phyloP scores from a whole-genome alignment of 345 rosid genomes.

The Euphorbia tirucalli region DNA sequence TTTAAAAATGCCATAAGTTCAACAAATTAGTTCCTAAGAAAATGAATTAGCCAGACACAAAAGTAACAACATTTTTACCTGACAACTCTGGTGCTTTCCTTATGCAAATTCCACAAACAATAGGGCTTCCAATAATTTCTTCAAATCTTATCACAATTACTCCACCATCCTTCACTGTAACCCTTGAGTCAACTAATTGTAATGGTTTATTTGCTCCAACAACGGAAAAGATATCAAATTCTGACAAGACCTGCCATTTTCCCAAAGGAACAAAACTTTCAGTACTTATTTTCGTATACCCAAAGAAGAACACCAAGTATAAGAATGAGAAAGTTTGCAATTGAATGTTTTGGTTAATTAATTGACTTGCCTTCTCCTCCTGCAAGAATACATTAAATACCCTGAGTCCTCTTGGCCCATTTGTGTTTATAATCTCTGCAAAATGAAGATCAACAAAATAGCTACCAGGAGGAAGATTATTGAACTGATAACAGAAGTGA shows the following conservation, averaged over 20 bases:
- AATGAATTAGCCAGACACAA: slow-evolving; percentile 6
- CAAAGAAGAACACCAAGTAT: not conserved
- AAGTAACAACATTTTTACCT: slow-evolving; percentile 36
- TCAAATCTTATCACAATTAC: slow-evolving; percentile 56
- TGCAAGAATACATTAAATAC: slow-evolving; percentile 82
- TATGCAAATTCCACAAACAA: slow-evolving; percentile 75
- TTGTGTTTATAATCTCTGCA: slow-evolving; percentile 75
- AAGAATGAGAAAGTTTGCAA: not conserved
- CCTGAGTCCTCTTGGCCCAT: slow-evolving; percentile 89
- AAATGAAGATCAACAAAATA: slow-evolving; percentile 86
- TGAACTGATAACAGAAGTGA: slow-evolving; percentile 56
- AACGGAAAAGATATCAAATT: slow-evolving; percentile 76
- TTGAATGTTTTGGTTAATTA: not conserved
- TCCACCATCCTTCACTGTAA: slow-evolving; percentile 65
- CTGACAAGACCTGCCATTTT: slow-evolving; percentile 67
- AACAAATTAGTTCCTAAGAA: not conserved
- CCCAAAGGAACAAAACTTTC: slow-evolving; percentile 13
- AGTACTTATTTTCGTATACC: not conserved
- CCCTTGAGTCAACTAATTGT: slow-evolving; percentile 65
- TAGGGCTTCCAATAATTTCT: slow-evolving; percentile 74
- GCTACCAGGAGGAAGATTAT: slow-evolving; percentile 51
- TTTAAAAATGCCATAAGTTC: slow-evolving; percentile 14
- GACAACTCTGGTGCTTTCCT: slow-evolving; percentile 59
- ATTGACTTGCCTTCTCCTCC: slow-evolving; percentile 73
- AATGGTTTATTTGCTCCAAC: slow-evolving; percentile 86